A percentile compares a stretch with the other conserved stretches of the same genome.
Evolutionary conservation across 192 early-diverging fungal genomes (phyloP).

Genomic region (Coemansia sp.): DNA sequence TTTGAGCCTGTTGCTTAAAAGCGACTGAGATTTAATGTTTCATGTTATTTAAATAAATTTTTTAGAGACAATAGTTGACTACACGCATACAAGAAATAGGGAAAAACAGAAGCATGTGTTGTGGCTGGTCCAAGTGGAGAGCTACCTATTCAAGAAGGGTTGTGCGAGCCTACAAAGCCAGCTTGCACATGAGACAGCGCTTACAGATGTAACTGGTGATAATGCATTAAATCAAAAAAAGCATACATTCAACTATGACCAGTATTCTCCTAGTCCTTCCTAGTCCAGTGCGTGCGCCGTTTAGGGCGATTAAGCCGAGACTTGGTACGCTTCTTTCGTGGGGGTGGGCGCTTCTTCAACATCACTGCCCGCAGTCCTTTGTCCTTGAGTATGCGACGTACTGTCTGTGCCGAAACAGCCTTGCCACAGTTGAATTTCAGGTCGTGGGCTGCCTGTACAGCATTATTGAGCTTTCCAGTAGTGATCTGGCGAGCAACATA

Average conservation of each 20-base stretch:
- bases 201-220: no score
- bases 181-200: no score
- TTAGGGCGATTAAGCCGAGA: slow-evolving; percentile 10
- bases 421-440: background rate
- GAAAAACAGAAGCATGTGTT: no score
- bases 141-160: no score
- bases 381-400: background rate
- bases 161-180: no score
- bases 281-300: slow-evolving; percentile 28
- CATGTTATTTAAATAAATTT: no score
- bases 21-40: no score
- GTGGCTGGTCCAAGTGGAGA: no score
- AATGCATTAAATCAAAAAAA: no score
- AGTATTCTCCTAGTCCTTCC: slow-evolving; percentile 31
- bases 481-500: background rate
- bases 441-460: background rate
- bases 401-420: background rate
- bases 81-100: no score
- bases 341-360: background rate
- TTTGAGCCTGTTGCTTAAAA: slow-evolving; percentile 39
- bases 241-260: no score
- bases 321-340: background rate
- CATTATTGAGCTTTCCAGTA: background rate
- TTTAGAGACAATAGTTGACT: no score
- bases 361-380: background rate